phyloP scores from a whole-genome alignment of 768 basidiomycete species.

The Jaapia argillacea region DNA sequence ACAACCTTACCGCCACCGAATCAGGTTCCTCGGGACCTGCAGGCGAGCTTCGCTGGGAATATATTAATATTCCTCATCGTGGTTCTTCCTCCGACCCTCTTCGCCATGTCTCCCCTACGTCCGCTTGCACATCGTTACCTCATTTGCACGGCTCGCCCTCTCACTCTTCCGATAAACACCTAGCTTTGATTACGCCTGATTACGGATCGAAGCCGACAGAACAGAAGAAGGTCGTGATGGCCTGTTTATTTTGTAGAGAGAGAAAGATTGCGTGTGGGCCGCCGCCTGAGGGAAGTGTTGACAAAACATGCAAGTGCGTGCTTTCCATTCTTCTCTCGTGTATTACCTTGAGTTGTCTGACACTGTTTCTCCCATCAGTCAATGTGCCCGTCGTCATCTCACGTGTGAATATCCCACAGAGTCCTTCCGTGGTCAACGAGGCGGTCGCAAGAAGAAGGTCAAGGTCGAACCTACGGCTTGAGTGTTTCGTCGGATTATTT shows the following conservation, averaged over 20 bases:
- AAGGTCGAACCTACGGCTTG: too few relatives aligned
- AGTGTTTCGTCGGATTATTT: too few relatives aligned
- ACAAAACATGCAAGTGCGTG: slow-evolving; percentile 11
- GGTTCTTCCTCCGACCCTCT: too few relatives aligned
- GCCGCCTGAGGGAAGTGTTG: slow-evolving; percentile 8
- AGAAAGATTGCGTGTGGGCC: slow-evolving; percentile 19
- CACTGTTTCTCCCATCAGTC: slow-evolving; percentile 1
- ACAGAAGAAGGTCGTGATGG: slow-evolving; percentile 2
- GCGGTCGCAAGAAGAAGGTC: not conserved
- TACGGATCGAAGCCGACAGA: not conserved
- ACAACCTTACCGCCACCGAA: too few relatives aligned
- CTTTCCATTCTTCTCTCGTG: not conserved
- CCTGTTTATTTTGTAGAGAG: slow-evolving; percentile 15
- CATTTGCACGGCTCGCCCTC: too few relatives aligned
- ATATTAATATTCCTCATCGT: too few relatives aligned
- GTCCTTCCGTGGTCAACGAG: not conserved
- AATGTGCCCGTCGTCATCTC: slow-evolving; percentile 6
- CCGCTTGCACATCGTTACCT: too few relatives aligned
- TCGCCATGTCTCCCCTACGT: too few relatives aligned
- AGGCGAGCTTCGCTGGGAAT: too few relatives aligned
- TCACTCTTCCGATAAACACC: too few relatives aligned
- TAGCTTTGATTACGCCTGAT: too few relatives aligned
- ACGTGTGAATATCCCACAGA: slow-evolving; percentile 5
- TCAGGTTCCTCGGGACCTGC: too few relatives aligned
- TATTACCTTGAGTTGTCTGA: not conserved